Evolutionary conservation across 768 basidiomycete genomes (phyloP), one percentile per base, ranked within the genome.

Genomic region (Kwoniella bestiolae): DNA sequence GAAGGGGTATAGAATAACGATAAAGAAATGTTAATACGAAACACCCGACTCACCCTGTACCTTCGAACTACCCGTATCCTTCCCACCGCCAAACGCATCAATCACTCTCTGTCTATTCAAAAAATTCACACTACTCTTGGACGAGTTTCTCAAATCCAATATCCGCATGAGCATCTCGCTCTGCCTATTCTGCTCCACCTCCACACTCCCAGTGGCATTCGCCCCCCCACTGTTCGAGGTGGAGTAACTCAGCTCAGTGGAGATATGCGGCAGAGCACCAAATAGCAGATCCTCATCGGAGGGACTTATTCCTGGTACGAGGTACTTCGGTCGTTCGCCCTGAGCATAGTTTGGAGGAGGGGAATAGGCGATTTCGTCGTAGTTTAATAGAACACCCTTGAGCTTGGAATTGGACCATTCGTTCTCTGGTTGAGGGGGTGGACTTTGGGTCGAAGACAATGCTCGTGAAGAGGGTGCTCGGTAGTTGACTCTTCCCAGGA

Each of bases 61-160:
- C 75, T 93, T 92, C 1, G 91, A 85, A 45, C 90, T 84, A 45
- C 94, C 94, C 0, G 93, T 84, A 79, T 94, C 91, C 64, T 28
- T 56, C 11, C 72, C 70, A 85, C 85, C 68, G 0, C 94, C 95
- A 82, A 98, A 97, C 29, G 86, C 87, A 14, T 82, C 82, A 29
- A 96, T 84, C 66, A 94, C 89, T 67, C 92, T 85, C 76, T 87
- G 84, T 65, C 90, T 84, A 79, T 96, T 97, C 82, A 93, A 91
- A 73, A 86, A 91, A 56, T 91, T 87, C 67, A 97, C 88, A n/a
- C 92, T 92, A 31, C 82, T 84, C 29, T 92, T 90, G 71, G 90
- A 91, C 18, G 95, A 90, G 75, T 98, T 97, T 68, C 89, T 84
- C 72, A 98, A 81, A 82, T 96, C 93, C 23, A 93, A 82, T 31